These are phyloP conservation scores for Gypsophila paniculata DNA, from an alignment of 179 eudicot species.

Conservation along the genomic window DNA sequence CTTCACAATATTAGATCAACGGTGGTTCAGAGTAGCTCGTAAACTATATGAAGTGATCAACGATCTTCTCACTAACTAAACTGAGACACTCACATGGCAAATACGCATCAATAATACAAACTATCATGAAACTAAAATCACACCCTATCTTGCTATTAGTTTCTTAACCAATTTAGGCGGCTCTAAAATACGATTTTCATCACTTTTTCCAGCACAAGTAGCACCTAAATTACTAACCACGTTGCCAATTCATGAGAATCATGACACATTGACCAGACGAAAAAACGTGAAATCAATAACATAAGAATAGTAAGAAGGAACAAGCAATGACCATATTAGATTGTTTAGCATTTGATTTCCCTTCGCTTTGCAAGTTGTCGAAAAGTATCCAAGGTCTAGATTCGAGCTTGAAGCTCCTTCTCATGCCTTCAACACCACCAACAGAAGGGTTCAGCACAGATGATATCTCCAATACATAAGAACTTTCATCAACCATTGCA, in stretches of 20 bases:
- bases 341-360: conserved; percentile 35
- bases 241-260: background rate
- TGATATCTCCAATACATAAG: conserved; percentile 30
- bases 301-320: conserved; percentile 25
- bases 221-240: background rate
- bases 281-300: conserved; percentile 22
- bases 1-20: too few relatives aligned
- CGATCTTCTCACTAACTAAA: too few relatives aligned
- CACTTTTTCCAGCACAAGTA: background rate
- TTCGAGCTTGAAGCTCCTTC: conserved; percentile 31
- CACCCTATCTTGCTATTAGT: background rate
- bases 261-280: conserved; percentile 17
- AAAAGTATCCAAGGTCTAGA: conserved; percentile 56
- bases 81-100: too few relatives aligned
- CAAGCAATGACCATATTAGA: conserved; percentile 38
- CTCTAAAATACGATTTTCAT: background rate
- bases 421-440: conserved; percentile 32
- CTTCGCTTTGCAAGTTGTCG: conserved; percentile 26
- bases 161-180: background rate
- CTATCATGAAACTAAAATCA: background rate
- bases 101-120: background rate
- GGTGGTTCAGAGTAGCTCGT: too few relatives aligned
- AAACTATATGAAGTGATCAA: too few relatives aligned
- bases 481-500: conserved; percentile 22
- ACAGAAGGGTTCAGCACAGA: conserved; percentile 26